Evolutionary conservation across 192 early-diverging fungal species (phyloP), one percentile per base, ranked within the genome.

Genomic region (Gryganskiella cystojenkinii): DNA sequence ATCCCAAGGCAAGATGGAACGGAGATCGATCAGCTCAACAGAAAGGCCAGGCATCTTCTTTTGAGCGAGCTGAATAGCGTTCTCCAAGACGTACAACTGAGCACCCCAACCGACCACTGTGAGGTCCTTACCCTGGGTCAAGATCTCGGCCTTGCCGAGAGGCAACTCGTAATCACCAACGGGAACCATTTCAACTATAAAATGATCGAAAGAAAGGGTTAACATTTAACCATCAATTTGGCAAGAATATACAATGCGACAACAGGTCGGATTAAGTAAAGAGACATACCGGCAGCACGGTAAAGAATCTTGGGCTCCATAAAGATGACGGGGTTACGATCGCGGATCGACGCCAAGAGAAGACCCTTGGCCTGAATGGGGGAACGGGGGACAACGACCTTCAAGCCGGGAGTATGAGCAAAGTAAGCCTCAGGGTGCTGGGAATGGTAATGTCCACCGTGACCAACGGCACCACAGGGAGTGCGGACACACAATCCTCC

Each of bases 231-330:
- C 20, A 67, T 22, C n/a, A 45, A 7, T n/a, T 19, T 37, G 5
- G 33, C n/a, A 10, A 11, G 17, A 37, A 19, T 22, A 5, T 33
- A 9, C n/a, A 30, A 28, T 15, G 14, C 17, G 28, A 15, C 10
- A 56, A 64, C 60, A 27, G 13, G 8, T 37, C 14, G 20, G 11
- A 49, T 34, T 1, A 35, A 35, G 2, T 13, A 22, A 14, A 57
- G 51, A 1, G 19, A 24, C 47, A 33, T 79, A 92, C 91, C 86
- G 11, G 97, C 94, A 43, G 94, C 89, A 40, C 97, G 93, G 82
- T 99, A 99, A 22, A 99, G 86, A 54, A 94, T 92, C 85, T 99
- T 99, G 71, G 97, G 97, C 82, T 99, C 97, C 80, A 98, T 92
- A 70, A 99, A 94, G 10, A 99, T 80, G n/a, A 93, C 90, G 7